phyloP scores from a whole-genome alignment of 139 green algal genomes.

The Yamagishiella unicocca region DNA sequence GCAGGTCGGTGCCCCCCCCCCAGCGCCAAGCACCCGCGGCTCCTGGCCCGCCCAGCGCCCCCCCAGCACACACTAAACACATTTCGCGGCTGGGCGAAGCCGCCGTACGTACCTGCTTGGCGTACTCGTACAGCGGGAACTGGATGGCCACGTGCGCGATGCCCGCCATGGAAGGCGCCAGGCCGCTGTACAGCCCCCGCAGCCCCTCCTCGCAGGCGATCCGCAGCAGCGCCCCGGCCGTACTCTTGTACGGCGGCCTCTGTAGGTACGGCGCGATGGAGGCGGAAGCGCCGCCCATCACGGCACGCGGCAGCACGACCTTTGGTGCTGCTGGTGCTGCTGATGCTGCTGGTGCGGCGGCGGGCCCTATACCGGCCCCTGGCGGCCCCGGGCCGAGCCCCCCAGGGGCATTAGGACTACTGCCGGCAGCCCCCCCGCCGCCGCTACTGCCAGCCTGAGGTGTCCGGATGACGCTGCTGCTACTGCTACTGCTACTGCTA shows the following conservation, averaged over 20 bases:
- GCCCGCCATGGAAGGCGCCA: constrained; percentile 91
- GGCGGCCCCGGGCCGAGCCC: neutral
- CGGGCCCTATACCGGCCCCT: neutral
- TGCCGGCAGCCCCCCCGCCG: too few relatives aligned
- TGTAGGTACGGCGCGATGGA: constrained; percentile 16
- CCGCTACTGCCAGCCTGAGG: too few relatives aligned
- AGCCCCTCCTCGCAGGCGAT: constrained; percentile 93
- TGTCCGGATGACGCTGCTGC: too few relatives aligned
- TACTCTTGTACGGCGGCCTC: constrained; percentile 75
- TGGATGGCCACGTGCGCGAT: constrained; percentile 96
- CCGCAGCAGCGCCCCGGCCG: constrained; percentile 79
- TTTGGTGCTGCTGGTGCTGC: neutral
- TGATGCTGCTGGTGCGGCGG: neutral
- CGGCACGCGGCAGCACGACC: neutral
- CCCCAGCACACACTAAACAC: too few relatives aligned
- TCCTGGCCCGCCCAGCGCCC: too few relatives aligned
- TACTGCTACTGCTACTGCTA: too few relatives aligned
- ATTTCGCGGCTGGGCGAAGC: too few relatives aligned
- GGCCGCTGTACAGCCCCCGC: constrained; percentile 91
- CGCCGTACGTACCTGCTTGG: constrained; percentile 83
- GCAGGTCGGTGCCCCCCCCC: too few relatives aligned
- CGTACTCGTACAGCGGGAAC: constrained; percentile 95
- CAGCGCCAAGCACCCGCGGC: too few relatives aligned
- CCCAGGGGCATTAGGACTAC: too few relatives aligned
- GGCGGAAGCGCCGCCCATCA: neutral